Conservation (phyloP, 768 basidiomycete species). For the Lactarius tabidus region DNA sequence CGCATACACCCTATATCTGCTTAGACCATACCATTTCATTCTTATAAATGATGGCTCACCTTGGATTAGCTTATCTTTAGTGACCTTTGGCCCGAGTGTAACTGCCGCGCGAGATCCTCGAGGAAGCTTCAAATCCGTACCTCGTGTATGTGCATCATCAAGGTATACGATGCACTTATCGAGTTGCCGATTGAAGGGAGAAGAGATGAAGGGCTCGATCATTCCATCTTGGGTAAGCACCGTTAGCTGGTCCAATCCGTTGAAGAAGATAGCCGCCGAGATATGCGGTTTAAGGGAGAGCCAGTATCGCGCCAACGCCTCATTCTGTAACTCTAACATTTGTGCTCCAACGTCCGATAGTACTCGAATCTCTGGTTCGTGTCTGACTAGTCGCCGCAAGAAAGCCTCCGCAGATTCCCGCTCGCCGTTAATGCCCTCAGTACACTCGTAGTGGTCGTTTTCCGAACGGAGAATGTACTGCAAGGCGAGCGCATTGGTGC, state of each 20-base stretch:
- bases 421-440: conserved; percentile 7
- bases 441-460: conserved; percentile 35
- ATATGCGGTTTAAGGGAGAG: conserved; percentile 29
- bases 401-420: conserved; percentile 26
- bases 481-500: conserved; percentile 47
- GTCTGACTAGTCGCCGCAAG: conserved; percentile 33
- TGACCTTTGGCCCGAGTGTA: conserved; percentile 46
- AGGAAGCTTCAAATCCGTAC: conserved; percentile 51
- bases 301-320: conserved; percentile 40
- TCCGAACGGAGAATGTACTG: conserved; percentile 36
- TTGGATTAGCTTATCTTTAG: conserved; percentile 49
- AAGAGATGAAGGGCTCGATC: conserved; percentile 35
- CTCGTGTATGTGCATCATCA: conserved; percentile 49
- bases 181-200: conserved; percentile 36
- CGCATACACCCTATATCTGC: no score
- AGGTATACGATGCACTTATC: conserved; percentile 44
- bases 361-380: conserved; percentile 40
- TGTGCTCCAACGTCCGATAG: conserved; percentile 55
- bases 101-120: conserved; percentile 39
- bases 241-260: conserved; percentile 32
- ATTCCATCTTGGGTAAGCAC: conserved; percentile 38
- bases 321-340: conserved; percentile 47
- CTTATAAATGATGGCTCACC: conserved; percentile 31
- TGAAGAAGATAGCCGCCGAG: conserved; percentile 41
- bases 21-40: no score